Evolutionary conservation across 768 basidiomycete genomes (phyloP), one percentile per base, ranked within the genome.

Genomic region (Xanthoconium purpureum): DNA sequence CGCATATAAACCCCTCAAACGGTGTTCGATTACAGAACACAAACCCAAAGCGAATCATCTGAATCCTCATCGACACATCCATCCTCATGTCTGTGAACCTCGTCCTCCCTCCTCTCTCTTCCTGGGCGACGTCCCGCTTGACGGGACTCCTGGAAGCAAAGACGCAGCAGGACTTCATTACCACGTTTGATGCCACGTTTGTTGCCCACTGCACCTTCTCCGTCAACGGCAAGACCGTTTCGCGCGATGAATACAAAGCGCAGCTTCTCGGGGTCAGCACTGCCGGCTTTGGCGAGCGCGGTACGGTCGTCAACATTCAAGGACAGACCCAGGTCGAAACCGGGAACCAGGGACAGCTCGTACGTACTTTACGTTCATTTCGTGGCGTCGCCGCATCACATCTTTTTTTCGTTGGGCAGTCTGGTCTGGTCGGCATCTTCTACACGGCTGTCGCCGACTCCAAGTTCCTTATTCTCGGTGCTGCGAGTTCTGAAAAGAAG

Each of bases 161-260:
- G 35, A 75, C 69, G 5, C 40, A 63, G 24, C 54, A 56, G 0
- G 71, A 65, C 17, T 78, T 80, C 55, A 55, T 73, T 46, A 33
- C 56, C 18, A 72, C 75, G 0, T 78, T 81, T 65, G 73, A 80
- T 36, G 63, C 55, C 2, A 77, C 78, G 56, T 64, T 82, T 55
- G 71, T 76, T 8, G 32, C 65, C 37, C 24, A 75, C 15, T 73
- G 69, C 30, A 63, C 57, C 1, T 66, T 80, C 53, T 72, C 67
- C 4, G 64, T 81, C 52, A 82, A 82, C 57, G 79, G 77, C 17
- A 65, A 69, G 28, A 32, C 65, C 14, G 29, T 75, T 36, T 69
- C 75, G 28, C 76, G 76, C 24, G 71, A 72, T 0, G 69, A 73
- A 24, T 81, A 79, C 68, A 73, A 75, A 62, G 40, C 66, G 47